Conservation (phyloP, 371 early-diverging fungal genomes). For the Nematocida homosporus region DNA sequence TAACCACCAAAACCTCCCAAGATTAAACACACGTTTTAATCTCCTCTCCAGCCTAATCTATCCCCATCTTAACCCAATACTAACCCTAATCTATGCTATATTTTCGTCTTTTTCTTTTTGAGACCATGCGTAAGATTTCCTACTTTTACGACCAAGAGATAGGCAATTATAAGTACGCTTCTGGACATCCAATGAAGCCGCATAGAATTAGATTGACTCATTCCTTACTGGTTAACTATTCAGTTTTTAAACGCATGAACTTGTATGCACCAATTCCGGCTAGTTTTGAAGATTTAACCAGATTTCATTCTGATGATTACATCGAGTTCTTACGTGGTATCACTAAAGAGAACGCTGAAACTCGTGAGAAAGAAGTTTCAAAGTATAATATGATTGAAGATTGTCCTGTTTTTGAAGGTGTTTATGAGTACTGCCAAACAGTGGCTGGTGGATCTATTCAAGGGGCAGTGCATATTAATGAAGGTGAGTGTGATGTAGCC, state of each 20-base stretch:
- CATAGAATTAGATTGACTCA: conserved; percentile 93
- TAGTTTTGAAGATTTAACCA: conserved; percentile 83
- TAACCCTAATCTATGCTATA: too few species aligned
- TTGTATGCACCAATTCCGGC: conserved; percentile 77
- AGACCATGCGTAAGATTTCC: conserved; percentile 57
- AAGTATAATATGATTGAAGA: conserved; percentile 78
- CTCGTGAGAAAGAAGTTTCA: conserved; percentile 74
- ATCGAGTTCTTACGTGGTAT: conserved; percentile 88
- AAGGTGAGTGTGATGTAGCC: conserved; percentile 74
- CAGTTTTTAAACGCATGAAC: conserved; percentile 84
- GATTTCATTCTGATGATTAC: conserved; percentile 97
- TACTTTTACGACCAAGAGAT: conserved; percentile 70
- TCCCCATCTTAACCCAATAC: too few species aligned
- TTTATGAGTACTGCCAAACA: conserved; percentile 85
- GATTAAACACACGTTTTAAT: neutral
- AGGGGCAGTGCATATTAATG: conserved; percentile 75
- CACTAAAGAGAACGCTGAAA: conserved; percentile 81
- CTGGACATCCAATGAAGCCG: conserved; percentile 93
- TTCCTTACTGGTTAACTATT: conserved; percentile 86
- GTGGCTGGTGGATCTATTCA: conserved; percentile 87
- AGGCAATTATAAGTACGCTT: conserved; percentile 79
- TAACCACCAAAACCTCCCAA: too few species aligned
- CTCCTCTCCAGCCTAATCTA: neutral
- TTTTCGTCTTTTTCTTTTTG: conserved; percentile 38
- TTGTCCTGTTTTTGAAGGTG: conserved; percentile 89